Conservation (phyloP, 805 yeast species). For the Ogataea pilisensis region DNA sequence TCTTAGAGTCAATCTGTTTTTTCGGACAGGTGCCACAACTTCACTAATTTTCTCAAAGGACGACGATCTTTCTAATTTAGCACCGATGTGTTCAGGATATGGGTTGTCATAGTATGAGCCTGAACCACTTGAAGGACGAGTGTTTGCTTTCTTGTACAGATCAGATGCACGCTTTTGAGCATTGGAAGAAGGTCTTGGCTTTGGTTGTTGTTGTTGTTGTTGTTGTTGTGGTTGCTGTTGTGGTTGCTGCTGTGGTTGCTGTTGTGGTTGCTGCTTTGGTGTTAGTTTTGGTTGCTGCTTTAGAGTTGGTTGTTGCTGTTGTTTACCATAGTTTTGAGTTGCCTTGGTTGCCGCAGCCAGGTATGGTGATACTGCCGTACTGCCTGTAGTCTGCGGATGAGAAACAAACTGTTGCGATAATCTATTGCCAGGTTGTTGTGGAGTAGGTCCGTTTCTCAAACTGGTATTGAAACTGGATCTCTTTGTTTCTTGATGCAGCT, state of each 20-base stretch:
- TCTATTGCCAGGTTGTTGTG: not conserved
- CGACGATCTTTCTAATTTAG: slow-evolving; percentile 36
- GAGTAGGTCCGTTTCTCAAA: not conserved
- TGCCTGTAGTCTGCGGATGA: not conserved
- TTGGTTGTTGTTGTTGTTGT: not conserved
- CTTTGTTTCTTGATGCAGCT: slow-evolving; percentile 9
- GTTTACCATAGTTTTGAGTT: not conserved
- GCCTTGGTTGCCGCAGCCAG: not conserved
- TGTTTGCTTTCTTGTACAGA: slow-evolving; percentile 46
- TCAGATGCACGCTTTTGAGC: slow-evolving; percentile 45
- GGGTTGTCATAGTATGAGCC: slow-evolving; percentile 26
- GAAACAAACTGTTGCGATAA: not conserved
- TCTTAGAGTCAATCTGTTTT: slow-evolving; percentile 28
- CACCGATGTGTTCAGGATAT: slow-evolving; percentile 30
- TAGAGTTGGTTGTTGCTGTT: not conserved
- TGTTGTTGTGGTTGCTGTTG: not conserved
- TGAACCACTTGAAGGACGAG: slow-evolving; percentile 24
- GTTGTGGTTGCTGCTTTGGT: not conserved
- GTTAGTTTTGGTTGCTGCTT: not conserved
- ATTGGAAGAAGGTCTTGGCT: slow-evolving; percentile 11
- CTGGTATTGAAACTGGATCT: slow-evolving; percentile 1
- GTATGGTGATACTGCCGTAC: not conserved
- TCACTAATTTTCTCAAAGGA: slow-evolving; percentile 49
- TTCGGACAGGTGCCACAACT: slow-evolving; percentile 20
- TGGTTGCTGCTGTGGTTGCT: not conserved